phyloP scores from a whole-genome alignment of 371 early-diverging fungal genomes.

The Mucor ambiguus region DNA sequence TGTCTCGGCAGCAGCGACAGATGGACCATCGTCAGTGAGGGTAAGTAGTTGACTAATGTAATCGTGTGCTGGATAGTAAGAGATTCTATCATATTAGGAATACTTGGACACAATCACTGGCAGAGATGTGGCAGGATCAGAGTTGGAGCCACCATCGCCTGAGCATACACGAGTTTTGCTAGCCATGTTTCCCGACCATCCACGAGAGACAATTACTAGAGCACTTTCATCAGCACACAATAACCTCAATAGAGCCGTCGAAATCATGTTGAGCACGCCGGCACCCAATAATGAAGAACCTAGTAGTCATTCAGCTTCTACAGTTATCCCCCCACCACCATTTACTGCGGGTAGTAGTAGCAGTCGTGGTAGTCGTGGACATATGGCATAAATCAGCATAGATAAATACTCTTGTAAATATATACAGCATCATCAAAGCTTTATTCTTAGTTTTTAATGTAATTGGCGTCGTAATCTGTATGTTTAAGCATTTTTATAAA shows the following conservation, averaged over 20 bases:
- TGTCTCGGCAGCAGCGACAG: constrained; percentile 12
- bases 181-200: constrained; percentile 62
- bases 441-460: constrained; percentile 5
- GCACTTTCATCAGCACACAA: constrained; percentile 60
- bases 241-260: constrained; percentile 60
- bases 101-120: constrained; percentile 63
- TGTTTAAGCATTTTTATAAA: constrained; percentile 1
- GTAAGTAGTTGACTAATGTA: constrained; percentile 15
- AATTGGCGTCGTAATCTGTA: constrained; percentile 5
- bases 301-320: constrained; percentile 2
- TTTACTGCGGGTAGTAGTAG: constrained; percentile 3
- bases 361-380: neutral
- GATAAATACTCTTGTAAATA: neutral
- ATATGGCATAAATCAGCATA: neutral
- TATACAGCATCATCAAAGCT: neutral
- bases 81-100: constrained; percentile 27
- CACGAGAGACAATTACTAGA: constrained; percentile 55
- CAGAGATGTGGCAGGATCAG: constrained; percentile 38
- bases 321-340: neutral
- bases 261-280: constrained; percentile 52
- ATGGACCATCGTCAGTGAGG: constrained; percentile 26
- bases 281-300: constrained; percentile 22
- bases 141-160: constrained; percentile 49
- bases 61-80: neutral
- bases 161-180: constrained; percentile 53